Base-by-base conservation (phyloP, 129 eudicot species). In the Centrapalus pauciflorus region DNA sequence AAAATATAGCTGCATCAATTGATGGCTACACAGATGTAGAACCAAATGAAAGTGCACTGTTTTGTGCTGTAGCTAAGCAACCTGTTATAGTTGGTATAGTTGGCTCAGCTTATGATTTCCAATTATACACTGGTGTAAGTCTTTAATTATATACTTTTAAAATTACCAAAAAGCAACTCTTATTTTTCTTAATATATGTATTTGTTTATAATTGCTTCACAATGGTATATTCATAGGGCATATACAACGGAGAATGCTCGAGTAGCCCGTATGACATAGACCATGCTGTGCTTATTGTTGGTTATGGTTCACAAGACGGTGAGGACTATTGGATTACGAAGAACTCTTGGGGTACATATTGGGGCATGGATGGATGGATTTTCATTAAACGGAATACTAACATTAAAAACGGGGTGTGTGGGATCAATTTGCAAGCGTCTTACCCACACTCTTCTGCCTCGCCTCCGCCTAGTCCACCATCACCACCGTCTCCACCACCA, bases 261-360 rank as follows among this genome's bases (percentile, higher is more conserved):
- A 55, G 32, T 43, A 60, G 68, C 50, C 61, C 79, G 61, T 67
- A 76, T n/a, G 69, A 66, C 68, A 54, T 86, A 20, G 77, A 80
- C 70, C 94, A 86, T 16, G 89, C 84, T 0, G 94, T 83, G 9
- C 35, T 83, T 7, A 76, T 86, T 0, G 86, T 86, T n/a, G 94
- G 94, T 10, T 86, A 86, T 17, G 89, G 80, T 32, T 67, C 84
- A 1, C 75, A 83, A 70, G 80, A 69, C 5, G 80, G 46, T 34
- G 77, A 67, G 17, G 86, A 83, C 55, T 86, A 86, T n/a, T 86
- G 95, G 95, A 78, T 86, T 20, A 82, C 83, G 1, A 86, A 80
- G 79, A 86, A 86, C 77, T 70, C 82, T 13, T 86, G 95, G 95
- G 95, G 95, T 4, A 77, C 82, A 0, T 63, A 43, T 5, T 83